A percentile compares a stretch with the other conserved stretches of the same genome.
phyloP scores from a whole-genome alignment of 805 yeast genomes.

The Wickerhamomyces silvicola region DNA sequence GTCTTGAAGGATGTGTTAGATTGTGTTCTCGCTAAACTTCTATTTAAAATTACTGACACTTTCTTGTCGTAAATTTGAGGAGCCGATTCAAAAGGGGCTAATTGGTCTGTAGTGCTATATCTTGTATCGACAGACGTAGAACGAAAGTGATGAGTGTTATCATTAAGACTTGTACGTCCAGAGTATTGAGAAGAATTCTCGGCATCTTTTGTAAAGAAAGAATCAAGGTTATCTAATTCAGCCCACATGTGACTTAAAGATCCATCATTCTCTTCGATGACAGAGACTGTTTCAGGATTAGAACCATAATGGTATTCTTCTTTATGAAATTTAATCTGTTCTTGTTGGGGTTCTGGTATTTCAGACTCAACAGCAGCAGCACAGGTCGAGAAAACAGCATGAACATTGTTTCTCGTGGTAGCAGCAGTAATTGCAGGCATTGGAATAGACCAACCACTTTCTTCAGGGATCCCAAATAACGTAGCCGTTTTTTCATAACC shows the following conservation, averaged over 20 bases:
- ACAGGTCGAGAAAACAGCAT: constrained; percentile 90
- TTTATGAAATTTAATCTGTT: constrained; percentile 44
- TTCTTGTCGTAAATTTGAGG: constrained; percentile 77
- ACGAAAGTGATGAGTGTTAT: constrained; percentile 27
- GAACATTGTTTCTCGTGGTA: constrained; percentile 85
- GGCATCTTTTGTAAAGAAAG: constrained; percentile 71
- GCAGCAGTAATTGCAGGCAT: constrained; percentile 91
- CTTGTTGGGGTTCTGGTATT: constrained; percentile 25
- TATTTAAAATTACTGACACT: constrained; percentile 66
- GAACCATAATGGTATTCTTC: constrained; percentile 47
- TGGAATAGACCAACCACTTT: constrained; percentile 95
- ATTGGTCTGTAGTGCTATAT: constrained; percentile 39
- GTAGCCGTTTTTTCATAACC: constrained; percentile 85
- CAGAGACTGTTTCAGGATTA: constrained; percentile 38
- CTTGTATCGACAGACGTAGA: constrained; percentile 56
- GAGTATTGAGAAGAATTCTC: constrained; percentile 20
- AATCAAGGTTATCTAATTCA: constrained; percentile 81
- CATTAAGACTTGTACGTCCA: constrained; percentile 18
- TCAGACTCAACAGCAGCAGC: constrained; percentile 29
- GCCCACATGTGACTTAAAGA: constrained; percentile 90
- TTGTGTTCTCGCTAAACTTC: constrained; percentile 66
- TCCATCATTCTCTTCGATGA: constrained; percentile 59
- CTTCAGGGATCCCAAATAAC: constrained; percentile 90
- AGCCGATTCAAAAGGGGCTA: constrained; percentile 58
- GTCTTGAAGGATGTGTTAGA: constrained; percentile 76